Base-by-base conservation (phyloP, 441 rosid genomes). In the Populus tomentosa region DNA sequence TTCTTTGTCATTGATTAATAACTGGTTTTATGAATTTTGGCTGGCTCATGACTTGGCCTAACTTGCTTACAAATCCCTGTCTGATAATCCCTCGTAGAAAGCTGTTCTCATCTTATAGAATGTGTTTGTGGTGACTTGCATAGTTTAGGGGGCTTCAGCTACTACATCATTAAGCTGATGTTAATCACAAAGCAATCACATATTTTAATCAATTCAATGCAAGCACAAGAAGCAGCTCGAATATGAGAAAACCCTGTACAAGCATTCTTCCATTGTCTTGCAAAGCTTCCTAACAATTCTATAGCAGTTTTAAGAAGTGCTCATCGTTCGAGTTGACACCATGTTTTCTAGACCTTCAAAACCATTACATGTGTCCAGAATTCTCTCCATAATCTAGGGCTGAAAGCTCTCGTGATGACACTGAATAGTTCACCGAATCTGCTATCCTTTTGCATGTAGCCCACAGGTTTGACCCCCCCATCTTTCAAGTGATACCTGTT, bases 401-500 rank as follows among this genome's bases (percentile, higher is more conserved):
- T 85, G 81, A 72, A 84, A 72, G 81, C 82, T 59, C 36, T 77
- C 83, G 80, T 82, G 20, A 85, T 63, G 71, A 16, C 73, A 65
- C 72, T 76, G 50, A 91, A 88, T 67, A 82, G 26, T 59, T 85
- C 81, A 62, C 73, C 40, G 46, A 82, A 79, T 76, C 81, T 79
- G 30, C 83, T 67, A 64, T 88, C 85, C 67, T 72, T 79, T 0
- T 75, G 62, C 1, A 67, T 0, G 28, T 80, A 85, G 50, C 74
- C 64, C 9, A 36, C 3, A 2, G 71, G 73, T 6, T 69, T 79
- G 46, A 79, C 74, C 38, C 9, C 38, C 7, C 38, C 83, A 69
- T 85, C 90, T 79, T 86, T 88, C 64, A 83, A 80, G 63, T 84
- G 76, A 78, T 82, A 82, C 91, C 90, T 85, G 66, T 53, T 38